Conservation (phyloP, 768 basidiomycete genomes). For the Lactarius akahatsu region DNA sequence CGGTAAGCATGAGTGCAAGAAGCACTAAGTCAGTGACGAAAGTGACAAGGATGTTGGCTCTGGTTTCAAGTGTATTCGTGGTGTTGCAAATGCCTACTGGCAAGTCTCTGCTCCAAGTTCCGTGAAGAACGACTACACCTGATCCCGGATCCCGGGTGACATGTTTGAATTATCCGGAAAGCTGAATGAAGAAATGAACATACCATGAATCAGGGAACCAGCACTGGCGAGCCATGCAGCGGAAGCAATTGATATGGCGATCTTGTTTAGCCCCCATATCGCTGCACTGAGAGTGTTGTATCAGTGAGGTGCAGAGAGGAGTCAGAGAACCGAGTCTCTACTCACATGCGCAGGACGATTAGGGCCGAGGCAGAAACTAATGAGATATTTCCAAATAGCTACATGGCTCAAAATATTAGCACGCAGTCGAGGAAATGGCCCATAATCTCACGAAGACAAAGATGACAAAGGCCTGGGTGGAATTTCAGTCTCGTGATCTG, state of each 20-base stretch:
- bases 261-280: constrained; percentile 13
- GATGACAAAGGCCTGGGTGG: neutral
- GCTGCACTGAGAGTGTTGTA: neutral
- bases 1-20: constrained; percentile 7
- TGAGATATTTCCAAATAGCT: constrained; percentile 6
- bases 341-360: constrained; percentile 24
- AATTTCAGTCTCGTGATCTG: neutral
- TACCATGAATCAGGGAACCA: neutral
- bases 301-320: neutral
- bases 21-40: constrained; percentile 5
- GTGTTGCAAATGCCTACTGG: neutral
- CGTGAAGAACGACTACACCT: neutral
- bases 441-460: neutral
- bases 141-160: neutral
- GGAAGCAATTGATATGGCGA: neutral
- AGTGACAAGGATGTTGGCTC: neutral
- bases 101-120: no score
- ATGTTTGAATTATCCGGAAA: neutral
- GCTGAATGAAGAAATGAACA: neutral
- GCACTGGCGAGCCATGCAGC: neutral
- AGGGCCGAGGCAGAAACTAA: constrained; percentile 14
- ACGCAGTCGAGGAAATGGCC: no score
- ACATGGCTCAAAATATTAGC: neutral
- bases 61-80: neutral
- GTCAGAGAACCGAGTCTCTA: neutral